phyloP scores from a whole-genome alignment of 306 rosid species.

The Casuarina equisetifolia region DNA sequence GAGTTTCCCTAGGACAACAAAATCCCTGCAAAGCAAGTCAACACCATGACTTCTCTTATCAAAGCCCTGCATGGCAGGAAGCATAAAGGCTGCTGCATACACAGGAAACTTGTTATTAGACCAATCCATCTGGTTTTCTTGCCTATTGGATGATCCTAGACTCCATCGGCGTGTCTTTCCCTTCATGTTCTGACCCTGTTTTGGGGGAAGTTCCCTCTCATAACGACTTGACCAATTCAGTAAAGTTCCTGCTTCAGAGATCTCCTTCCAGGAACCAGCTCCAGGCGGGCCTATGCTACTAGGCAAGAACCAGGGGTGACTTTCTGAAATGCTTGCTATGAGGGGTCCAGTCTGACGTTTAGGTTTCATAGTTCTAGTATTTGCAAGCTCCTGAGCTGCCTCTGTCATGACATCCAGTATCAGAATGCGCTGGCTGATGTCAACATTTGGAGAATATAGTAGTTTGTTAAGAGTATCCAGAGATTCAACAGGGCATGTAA shows the following conservation, averaged over 20 bases:
- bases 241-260: slow-evolving; percentile 58
- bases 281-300: slow-evolving; percentile 72
- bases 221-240: slow-evolving; percentile 84
- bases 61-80: slow-evolving; percentile 94
- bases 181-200: slow-evolving; percentile 57
- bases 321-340: slow-evolving; percentile 68
- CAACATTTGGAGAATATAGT: slow-evolving; percentile 83
- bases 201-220: slow-evolving; percentile 79
- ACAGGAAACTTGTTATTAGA: slow-evolving; percentile 87
- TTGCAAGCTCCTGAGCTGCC: slow-evolving; percentile 90
- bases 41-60: slow-evolving; percentile 92
- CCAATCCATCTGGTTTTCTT: slow-evolving; percentile 56
- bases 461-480: slow-evolving; percentile 69
- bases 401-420: slow-evolving; percentile 91
- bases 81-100: slow-evolving; percentile 96
- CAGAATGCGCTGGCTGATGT: slow-evolving; percentile 89
- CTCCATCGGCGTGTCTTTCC: slow-evolving; percentile 92
- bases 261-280: slow-evolving; percentile 82
- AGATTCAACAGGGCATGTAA: slow-evolving; percentile 71
- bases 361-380: slow-evolving; percentile 53
- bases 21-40: slow-evolving; percentile 91
- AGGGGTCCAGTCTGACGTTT: slow-evolving; percentile 59
- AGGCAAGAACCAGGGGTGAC: slow-evolving; percentile 91
- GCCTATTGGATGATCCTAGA: slow-evolving; percentile 43
- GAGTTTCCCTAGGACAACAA: slow-evolving; percentile 86